Conservation (phyloP, 768 basidiomycete genomes). For the Lyophyllum decastes region DNA sequence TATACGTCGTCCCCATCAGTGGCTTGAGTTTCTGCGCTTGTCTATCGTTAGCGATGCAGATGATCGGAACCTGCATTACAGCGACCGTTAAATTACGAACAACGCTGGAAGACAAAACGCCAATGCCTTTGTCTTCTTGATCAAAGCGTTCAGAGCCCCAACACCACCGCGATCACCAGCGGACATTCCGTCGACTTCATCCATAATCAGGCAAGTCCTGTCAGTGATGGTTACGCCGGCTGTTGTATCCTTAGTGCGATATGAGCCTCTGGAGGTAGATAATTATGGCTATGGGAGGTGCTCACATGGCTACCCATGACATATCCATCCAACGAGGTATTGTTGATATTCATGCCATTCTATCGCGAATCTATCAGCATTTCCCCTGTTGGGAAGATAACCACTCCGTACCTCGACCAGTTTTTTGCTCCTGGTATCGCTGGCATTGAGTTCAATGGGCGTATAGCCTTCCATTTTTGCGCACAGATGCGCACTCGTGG, state of each 20-base stretch:
- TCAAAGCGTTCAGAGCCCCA: constrained; percentile 87
- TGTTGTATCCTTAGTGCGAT: constrained; percentile 46
- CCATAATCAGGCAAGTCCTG: constrained; percentile 92
- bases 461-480: constrained; percentile 90
- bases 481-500: constrained; percentile 91
- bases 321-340: constrained; percentile 87
- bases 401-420: constrained; percentile 75
- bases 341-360: constrained; percentile 90
- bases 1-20: constrained; percentile 67
- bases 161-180: constrained; percentile 97
- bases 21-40: constrained; percentile 92
- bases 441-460: constrained; percentile 95
- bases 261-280: background rate
- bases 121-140: constrained; percentile 86
- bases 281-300: background rate
- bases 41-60: constrained; percentile 95
- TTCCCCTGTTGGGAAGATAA: background rate
- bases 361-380: constrained; percentile 27
- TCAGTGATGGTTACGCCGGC: constrained; percentile 76
- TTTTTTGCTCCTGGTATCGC: constrained; percentile 94
- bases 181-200: constrained; percentile 99
- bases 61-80: constrained; percentile 81
- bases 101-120: background rate
- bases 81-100: background rate
- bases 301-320: constrained; percentile 58